Evolutionary conservation across 179 eudicot genomes (phyloP), one percentile per base, ranked within the genome.

Genomic region (Silene noctiflora): DNA sequence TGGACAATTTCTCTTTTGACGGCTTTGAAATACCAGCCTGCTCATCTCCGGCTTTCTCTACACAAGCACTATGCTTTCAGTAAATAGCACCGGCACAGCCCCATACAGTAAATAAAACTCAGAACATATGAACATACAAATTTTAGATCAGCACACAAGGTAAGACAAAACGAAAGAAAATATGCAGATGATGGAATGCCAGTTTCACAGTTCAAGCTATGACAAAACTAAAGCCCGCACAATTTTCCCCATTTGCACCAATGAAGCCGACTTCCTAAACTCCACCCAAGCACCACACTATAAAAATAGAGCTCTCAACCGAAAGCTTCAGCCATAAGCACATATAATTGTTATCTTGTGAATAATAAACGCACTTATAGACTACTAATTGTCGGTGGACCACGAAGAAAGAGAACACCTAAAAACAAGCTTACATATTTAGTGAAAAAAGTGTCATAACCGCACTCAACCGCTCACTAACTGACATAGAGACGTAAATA

Each of bases 1-100:
- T 95, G 2, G 99, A 93, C 44, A 88, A 77, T 81, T 89, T 95
- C 83, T 91, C 96, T 83, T 93, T 95, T 55, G 79, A 69, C n/a
- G 92, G 83, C 85, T 88, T 93, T 27, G 84, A 70, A 75, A 74
- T 75, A 24, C 71, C 85, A 63, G 83, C 68, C 61, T 72, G 81
- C 13, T 89, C 83, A 74, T 79, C 88, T 44, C 84, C 89, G 79
- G 80, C 88, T 83, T 85, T 89, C 77, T 83, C 97, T 84, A 81
- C 78, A 75, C 71, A 78, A 58, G 70, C 14, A 63, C 80, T 74
- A 71, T 75, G 74, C 20, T 48, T 73, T 81, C 59, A 78, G 66
- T 67, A 58, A 75, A 80, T 67, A 81, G 77, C 73, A 78, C 70
- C 4, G 44, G 20, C n/a, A 65, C 71, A 48, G 31, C 55, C 31